Evolutionary conservation across 371 early-diverging fungal species (phyloP).

Genomic region (Rhizopus sp.): DNA sequence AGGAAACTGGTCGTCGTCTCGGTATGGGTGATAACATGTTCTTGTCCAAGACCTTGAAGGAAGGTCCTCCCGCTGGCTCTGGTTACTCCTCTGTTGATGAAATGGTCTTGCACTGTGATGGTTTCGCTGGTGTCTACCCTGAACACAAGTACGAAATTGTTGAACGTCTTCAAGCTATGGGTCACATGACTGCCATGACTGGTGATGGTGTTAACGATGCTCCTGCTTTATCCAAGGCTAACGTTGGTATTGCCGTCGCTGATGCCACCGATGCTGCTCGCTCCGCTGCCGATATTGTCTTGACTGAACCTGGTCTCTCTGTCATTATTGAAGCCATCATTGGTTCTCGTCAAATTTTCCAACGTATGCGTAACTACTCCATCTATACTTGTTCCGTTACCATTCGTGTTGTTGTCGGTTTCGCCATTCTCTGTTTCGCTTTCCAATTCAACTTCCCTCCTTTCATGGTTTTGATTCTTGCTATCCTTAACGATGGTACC

Average conservation of each 20-base stretch:
- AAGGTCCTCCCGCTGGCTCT: conserved; percentile 67
- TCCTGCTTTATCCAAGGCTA: conserved; percentile 88
- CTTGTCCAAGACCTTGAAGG: conserved; percentile 75
- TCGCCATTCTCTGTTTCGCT: conserved; percentile 59
- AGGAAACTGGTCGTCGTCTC: conserved; percentile 80
- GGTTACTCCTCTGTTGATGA: conserved; percentile 82
- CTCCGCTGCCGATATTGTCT: conserved; percentile 78
- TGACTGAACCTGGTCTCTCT: conserved; percentile 78
- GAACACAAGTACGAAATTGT: conserved; percentile 96
- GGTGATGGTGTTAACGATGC: conserved; percentile 99
- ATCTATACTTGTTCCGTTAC: conserved; percentile 68
- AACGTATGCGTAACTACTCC: conserved; percentile 70
- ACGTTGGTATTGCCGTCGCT: conserved; percentile 86
- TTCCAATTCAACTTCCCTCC: conserved; percentile 67
- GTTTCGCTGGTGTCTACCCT: conserved; percentile 92
- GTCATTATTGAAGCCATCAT: conserved; percentile 72
- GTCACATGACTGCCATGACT: conserved; percentile 88
- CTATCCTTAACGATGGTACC: conserved; percentile 66
- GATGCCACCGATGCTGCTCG: conserved; percentile 80
- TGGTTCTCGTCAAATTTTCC: conserved; percentile 72
- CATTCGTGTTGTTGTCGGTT: conserved; percentile 67
- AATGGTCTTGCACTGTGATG: conserved; percentile 76
- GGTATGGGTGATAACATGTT: conserved; percentile 79
- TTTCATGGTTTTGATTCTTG: conserved; percentile 66
- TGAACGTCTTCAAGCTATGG: conserved; percentile 82